Percentiles rank a stretch among this genome's conserved stretches.
These are phyloP conservation scores for Blastobotrys arbuscula DNA, from an alignment of 1,139 yeast genomes.

Conservation along the genomic window DNA sequence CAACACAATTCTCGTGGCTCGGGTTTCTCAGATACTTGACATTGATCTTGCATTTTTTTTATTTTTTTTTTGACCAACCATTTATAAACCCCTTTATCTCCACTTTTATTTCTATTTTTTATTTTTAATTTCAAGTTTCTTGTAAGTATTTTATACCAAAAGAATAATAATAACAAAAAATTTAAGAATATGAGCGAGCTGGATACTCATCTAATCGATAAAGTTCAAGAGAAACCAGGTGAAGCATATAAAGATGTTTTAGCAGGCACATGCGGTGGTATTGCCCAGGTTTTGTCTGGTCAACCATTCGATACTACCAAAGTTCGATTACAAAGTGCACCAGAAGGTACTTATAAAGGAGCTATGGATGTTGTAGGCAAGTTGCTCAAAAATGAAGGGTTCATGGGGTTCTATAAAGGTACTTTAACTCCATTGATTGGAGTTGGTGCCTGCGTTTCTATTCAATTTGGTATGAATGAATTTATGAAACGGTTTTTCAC, in stretches of 20 bases:
- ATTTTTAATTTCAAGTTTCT: background rate
- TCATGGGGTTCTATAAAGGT: conserved; percentile 80
- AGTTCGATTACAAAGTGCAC: conserved; percentile 82
- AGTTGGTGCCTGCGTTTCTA: conserved; percentile 89
- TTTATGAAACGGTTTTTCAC: conserved; percentile 76
- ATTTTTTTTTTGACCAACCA: background rate
- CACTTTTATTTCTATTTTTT: background rate
- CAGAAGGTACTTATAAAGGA: conserved; percentile 67
- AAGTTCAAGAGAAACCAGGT: conserved; percentile 25
- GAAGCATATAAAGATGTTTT: conserved; percentile 72
- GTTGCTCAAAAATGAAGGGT: conserved; percentile 69
- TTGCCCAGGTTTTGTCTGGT: conserved; percentile 88
- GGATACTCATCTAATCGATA: conserved; percentile 29
- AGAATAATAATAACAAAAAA: background rate
- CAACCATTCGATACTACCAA: conserved; percentile 95
- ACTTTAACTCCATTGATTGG: conserved; percentile 83
- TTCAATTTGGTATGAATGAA: conserved; percentile 86
- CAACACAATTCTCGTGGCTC: conserved; percentile 1
- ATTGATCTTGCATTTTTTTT: background rate
- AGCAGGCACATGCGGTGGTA: conserved; percentile 92
- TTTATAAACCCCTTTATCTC: background rate
- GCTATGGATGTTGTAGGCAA: conserved; percentile 72
- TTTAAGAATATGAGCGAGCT: conserved; percentile 27
- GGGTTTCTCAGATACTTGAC: background rate
- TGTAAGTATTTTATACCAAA: background rate